These are phyloP conservation scores for Agarophyton chilense DNA, from an alignment of 23 red algal species.

Conservation along the genomic window DNA sequence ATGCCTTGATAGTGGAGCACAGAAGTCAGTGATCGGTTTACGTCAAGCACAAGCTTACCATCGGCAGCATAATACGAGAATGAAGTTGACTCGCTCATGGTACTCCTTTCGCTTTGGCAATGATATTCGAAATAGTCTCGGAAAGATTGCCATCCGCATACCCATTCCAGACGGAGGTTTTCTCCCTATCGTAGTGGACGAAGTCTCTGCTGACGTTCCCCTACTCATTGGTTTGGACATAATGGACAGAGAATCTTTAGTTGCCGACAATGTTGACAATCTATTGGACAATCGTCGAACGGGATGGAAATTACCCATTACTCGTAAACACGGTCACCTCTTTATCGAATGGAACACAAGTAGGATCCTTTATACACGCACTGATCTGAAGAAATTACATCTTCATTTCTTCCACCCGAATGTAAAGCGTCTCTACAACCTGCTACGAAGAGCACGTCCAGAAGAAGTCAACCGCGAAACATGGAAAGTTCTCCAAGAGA, in stretches of 20 bases:
- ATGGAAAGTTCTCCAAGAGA: slow-evolving; percentile 26
- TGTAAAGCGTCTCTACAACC: neutral
- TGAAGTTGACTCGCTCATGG: neutral
- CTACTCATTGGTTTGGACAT: slow-evolving; percentile 7
- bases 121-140: slow-evolving; percentile 1
- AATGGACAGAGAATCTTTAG: neutral
- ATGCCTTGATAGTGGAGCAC: neutral
- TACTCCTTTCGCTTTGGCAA: slow-evolving; percentile 17
- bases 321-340: neutral
- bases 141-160: neutral
- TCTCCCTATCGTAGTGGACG: neutral
- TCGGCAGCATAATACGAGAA: neutral
- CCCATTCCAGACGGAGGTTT: neutral
- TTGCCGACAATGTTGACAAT: slow-evolving; percentile 18
- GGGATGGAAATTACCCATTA: neutral
- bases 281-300: neutral
- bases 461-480: neutral
- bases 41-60: neutral
- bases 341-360: neutral
- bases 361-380: neutral
- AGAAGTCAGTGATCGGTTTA: neutral
- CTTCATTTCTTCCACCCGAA: slow-evolving; percentile 20
- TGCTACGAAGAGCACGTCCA: neutral
- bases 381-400: slow-evolving; percentile 6
- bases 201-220: neutral